phyloP scores from a whole-genome alignment of 106 monocot genomes.

The Alisma plantagoaquatica region DNA sequence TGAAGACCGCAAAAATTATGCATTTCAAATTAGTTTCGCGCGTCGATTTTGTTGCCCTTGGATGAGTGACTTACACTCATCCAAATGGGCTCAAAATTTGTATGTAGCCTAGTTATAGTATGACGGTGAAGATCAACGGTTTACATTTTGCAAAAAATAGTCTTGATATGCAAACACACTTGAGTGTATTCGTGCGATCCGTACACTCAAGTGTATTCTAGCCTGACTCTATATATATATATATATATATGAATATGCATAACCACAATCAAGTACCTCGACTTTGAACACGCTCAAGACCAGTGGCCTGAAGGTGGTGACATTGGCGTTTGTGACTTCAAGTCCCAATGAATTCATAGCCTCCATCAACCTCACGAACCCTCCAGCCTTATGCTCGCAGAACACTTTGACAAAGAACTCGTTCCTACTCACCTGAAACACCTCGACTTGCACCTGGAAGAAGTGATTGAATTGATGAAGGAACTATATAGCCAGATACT shows the following conservation, averaged over 20 bases:
- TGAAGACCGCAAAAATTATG: no score
- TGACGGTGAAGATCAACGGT: no score
- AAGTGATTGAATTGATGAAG: background rate
- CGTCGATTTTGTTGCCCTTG: no score
- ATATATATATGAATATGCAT: no score
- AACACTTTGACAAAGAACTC: conserved; percentile 82
- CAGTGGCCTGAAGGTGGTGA: conserved; percentile 57
- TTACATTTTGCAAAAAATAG: no score
- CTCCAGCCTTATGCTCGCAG: conserved; percentile 65
- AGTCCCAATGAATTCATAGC: conserved; percentile 67
- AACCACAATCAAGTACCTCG: conserved; percentile 21
- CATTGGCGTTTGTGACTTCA: conserved; percentile 72
- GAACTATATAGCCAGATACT: background rate
- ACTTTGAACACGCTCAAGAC: conserved; percentile 78
- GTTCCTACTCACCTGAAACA: conserved; percentile 52
- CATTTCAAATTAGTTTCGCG: no score
- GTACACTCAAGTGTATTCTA: no score
- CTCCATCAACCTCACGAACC: conserved; percentile 73
- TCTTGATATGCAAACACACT: no score
- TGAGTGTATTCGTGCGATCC: no score
- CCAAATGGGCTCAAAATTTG: no score
- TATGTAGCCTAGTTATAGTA: no score
- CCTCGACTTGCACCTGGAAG: conserved; percentile 81
- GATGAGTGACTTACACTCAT: no score
- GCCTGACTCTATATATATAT: background rate